These are phyloP conservation scores for Bjerkandera adusta DNA, from an alignment of 1,284 basidiomycete genomes.

Conservation along the genomic window DNA sequence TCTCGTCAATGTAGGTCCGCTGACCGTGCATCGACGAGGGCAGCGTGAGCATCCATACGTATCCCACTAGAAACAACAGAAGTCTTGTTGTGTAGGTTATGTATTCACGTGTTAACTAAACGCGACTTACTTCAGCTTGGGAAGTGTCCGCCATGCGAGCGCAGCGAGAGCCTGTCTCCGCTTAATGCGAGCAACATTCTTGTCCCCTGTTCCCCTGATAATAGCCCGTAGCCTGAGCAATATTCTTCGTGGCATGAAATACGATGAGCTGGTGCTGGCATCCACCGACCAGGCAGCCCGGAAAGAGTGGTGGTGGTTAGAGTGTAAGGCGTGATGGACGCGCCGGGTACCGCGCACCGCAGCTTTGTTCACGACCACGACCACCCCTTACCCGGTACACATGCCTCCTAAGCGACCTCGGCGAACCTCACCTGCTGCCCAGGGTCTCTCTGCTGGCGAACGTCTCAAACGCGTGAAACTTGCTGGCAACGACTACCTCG, in stretches of 20 bases:
- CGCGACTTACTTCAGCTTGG: slow-evolving; percentile 30
- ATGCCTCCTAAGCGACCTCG: slow-evolving; percentile 68
- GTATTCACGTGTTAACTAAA: neutral
- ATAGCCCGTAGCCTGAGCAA: slow-evolving; percentile 1
- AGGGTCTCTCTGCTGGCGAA: slow-evolving; percentile 58
- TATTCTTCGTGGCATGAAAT: slow-evolving; percentile 11
- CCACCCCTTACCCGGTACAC: neutral
- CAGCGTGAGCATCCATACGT: slow-evolving; percentile 73
- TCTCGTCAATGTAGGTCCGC: slow-evolving; percentile 85
- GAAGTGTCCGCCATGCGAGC: slow-evolving; percentile 19
- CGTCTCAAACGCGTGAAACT: slow-evolving; percentile 56
- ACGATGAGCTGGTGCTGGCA: too few relatives aligned
- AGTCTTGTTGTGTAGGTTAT: slow-evolving; percentile 35
- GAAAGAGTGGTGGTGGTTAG: neutral
- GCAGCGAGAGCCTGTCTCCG: slow-evolving; percentile 35
- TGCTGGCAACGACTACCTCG: slow-evolving; percentile 41
- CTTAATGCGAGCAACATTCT: slow-evolving; percentile 37
- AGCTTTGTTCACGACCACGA: neutral
- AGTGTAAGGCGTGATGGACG: neutral
- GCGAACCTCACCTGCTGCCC: slow-evolving; percentile 43
- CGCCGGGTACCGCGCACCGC: slow-evolving; percentile 1
- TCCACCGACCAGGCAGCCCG: too few relatives aligned
- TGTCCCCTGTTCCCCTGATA: slow-evolving; percentile 22
- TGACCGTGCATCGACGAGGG: slow-evolving; percentile 67
- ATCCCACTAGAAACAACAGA: slow-evolving; percentile 58